Base-by-base conservation (phyloP, 2,329 filamentous ascomycete genomes). In the Colletotrichum incanum region DNA sequence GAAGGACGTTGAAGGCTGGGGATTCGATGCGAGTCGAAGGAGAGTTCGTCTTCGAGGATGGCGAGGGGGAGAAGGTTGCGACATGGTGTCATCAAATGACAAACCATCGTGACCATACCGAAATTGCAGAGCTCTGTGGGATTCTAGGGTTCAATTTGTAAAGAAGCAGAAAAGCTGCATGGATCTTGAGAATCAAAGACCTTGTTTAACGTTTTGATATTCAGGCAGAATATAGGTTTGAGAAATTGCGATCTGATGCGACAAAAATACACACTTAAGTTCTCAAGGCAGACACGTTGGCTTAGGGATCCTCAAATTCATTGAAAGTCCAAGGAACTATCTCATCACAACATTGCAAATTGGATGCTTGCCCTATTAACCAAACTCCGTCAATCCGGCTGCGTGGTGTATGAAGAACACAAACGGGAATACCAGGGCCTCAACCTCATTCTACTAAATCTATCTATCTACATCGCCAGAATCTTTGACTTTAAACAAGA, bases 71-170 rank as follows among this genome's bases (percentile, higher is more conserved):
- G 5, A 58, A n/a, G 14, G 20, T 26, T 26, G 34, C 26, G 34
- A 58, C 54, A 23, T 58, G 54, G n/a, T 58, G 54, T 14, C 34
- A 58, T 26, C 34, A 20, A 23, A 58, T 58, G 54, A 41, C 12
- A 8, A 58, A 58, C 7, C 54, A 58, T 26, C 54, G 34, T 58
- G 54, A 41, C 14, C 34, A 41, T 26, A 58, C 54, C n/a, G 54
- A 58, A 41, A 5, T 58, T 18, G 54, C 18, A 41, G 34, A 58
- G 4, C 34, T 58, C 6, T 58, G 31, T 14, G 20, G 31, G 8
- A n/a, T 39, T 9, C n/a, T 41, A 34, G 34, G 34, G n/a, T 26
- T 58, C 1, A 11, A 58, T 31, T 18, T 58, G 3, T 41, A 18
- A 12, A 58, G 34, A 41, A 41, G 11, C 18, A 6, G 31, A 39